Evolutionary conservation across 352 stramenopile species (phyloP).

Genomic region (Globisporangium camurandrum): DNA sequence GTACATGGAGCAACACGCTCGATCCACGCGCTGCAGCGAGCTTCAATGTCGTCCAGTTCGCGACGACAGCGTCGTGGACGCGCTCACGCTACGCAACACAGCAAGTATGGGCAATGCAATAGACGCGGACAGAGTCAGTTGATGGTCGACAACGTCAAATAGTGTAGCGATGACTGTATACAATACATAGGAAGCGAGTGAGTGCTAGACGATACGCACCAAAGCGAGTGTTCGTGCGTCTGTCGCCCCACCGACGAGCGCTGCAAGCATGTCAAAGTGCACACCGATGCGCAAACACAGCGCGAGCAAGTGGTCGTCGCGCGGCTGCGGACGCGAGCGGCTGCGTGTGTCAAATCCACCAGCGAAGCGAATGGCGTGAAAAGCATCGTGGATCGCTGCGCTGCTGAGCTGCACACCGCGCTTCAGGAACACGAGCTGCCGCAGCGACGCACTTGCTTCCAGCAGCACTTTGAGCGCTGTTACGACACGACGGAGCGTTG

Average conservation of each 20-base stretch:
- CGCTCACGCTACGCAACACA: slow-evolving; percentile 23
- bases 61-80: slow-evolving; percentile 26
- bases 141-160: no score
- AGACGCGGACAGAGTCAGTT: not conserved
- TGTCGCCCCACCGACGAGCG: slow-evolving; percentile 26
- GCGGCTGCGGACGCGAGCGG: slow-evolving; percentile 1
- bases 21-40: slow-evolving; percentile 35
- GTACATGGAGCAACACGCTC: slow-evolving; percentile 25
- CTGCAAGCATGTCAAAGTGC: slow-evolving; percentile 44
- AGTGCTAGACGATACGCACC: slow-evolving; percentile 17
- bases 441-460: slow-evolving; percentile 18
- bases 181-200: no score
- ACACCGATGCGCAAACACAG: slow-evolving; percentile 30
- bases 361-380: slow-evolving; percentile 37
- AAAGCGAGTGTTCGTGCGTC: slow-evolving; percentile 29
- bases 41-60: slow-evolving; percentile 53
- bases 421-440: slow-evolving; percentile 25
- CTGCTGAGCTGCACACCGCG: slow-evolving; percentile 28
- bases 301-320: slow-evolving; percentile 27
- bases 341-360: slow-evolving; percentile 39
- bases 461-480: slow-evolving; percentile 32
- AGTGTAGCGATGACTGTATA: no score
- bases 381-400: slow-evolving; percentile 28
- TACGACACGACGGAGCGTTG: slow-evolving; percentile 15
- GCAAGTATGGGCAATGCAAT: no score